phyloP scores from a whole-genome alignment of 305 asterid genomes.

The Salvia sclarea region DNA sequence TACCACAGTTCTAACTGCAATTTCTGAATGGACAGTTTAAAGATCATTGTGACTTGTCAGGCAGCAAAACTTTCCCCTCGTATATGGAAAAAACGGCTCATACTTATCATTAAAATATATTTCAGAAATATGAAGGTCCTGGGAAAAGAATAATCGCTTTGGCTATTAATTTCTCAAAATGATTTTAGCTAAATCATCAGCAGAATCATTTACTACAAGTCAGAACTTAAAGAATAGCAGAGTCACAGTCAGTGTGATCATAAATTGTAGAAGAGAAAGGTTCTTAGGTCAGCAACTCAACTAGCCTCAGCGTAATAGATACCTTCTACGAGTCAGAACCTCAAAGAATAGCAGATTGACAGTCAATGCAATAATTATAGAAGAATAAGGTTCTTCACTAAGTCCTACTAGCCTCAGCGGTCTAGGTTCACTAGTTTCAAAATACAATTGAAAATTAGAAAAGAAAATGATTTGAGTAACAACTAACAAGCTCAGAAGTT shows the following conservation, averaged over 20 bases:
- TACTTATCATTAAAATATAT: constrained; percentile 21
- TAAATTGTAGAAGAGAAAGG: no score
- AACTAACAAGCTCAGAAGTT: constrained; percentile 13
- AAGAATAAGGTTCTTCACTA: constrained; percentile 11
- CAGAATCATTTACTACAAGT: constrained; percentile 14
- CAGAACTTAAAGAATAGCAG: constrained; percentile 10
- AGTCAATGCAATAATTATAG: constrained; percentile 14
- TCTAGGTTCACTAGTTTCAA: constrained; percentile 14
- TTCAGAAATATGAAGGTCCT: constrained; percentile 1
- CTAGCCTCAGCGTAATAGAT: constrained; percentile 17
- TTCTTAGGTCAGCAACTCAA: no score
- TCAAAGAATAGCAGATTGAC: neutral
- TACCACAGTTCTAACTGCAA: constrained; percentile 20
- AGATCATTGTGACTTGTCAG: neutral
- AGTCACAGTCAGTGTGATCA: constrained; percentile 9
- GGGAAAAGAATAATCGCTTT: constrained; percentile 7
- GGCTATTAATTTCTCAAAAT: neutral
- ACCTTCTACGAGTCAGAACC: neutral
- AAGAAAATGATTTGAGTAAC: no score
- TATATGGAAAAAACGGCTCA: constrained; percentile 7
- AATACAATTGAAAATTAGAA: constrained; percentile 17
- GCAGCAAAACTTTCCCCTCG: constrained; percentile 28
- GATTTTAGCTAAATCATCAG: constrained; percentile 7
- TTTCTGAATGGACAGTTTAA: constrained; percentile 19
- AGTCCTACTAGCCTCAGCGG: constrained; percentile 28